Percentiles rank a stretch among this genome's conserved stretches.
Evolutionary conservation across 2,329 filamentous ascomycete species (phyloP).

Genomic region (Septoria linicola): DNA sequence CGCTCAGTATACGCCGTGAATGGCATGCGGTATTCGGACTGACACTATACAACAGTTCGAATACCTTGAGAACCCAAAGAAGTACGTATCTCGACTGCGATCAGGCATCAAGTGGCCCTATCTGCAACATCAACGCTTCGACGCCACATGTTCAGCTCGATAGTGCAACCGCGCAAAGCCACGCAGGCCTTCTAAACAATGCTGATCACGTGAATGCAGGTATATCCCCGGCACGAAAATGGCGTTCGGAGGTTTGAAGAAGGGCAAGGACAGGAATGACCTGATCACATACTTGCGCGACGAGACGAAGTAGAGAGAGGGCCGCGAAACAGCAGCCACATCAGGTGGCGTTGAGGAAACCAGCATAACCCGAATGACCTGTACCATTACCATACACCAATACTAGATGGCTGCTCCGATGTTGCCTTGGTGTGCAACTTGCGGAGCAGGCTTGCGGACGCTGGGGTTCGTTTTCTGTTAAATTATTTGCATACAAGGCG

Average conservation of each 20-base stretch:
- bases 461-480: slow-evolving; percentile 7
- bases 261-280: slow-evolving; percentile 98
- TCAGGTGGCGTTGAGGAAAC: slow-evolving; percentile 3
- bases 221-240: slow-evolving; percentile 99
- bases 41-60: slow-evolving; percentile 63
- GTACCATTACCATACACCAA: slow-evolving; percentile 13
- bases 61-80: slow-evolving; percentile 99
- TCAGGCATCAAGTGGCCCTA: too few relatives aligned
- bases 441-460: slow-evolving; percentile 1
- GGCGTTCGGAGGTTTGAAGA: slow-evolving; percentile 99
- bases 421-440: slow-evolving; percentile 9
- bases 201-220: too few relatives aligned
- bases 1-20: too few relatives aligned
- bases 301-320: slow-evolving; percentile 61
- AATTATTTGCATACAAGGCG: too few relatives aligned
- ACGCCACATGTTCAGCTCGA: too few relatives aligned
- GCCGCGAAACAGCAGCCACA: slow-evolving; percentile 11
- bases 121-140: too few relatives aligned
- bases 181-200: too few relatives aligned
- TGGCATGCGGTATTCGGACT: slow-evolving; percentile 11
- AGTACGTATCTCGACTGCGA: too few relatives aligned
- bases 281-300: slow-evolving; percentile 83
- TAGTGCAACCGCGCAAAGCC: too few relatives aligned
- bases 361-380: slow-evolving; percentile 8
- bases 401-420: slow-evolving; percentile 7